Evolutionary conservation across 306 rosid genomes (phyloP), one percentile per base, ranked within the genome.

Genomic region (Quercus ilex): DNA sequence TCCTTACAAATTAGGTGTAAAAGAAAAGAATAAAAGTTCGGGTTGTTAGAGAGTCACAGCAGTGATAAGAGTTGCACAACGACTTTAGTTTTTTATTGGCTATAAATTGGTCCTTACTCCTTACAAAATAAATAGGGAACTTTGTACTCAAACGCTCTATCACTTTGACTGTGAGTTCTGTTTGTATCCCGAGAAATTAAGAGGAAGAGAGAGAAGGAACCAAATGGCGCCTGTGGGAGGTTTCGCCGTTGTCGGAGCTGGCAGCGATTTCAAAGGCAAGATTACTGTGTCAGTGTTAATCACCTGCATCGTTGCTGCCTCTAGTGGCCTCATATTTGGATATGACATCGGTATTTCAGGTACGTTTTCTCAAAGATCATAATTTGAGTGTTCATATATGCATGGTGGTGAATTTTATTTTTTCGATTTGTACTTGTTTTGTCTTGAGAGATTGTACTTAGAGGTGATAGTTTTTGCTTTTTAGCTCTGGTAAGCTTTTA

Each of bases 321-420:
- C 97, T 4, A 75, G 91, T 73, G 94, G 94, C 6, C 97, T 91
- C 74, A 77, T 91, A 62, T 91, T 80, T 41, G 92, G 97, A 85
- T 91, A 89, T 69, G 97, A 91, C 78, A 6, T 88, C 69, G 93
- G 92, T 74, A 82, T 91, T 80, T 86, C 93, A 80, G 93, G 97
- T 91, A 53, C 69, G 11, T 2, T 21, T n/a, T 26, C 26, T 23
- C 21, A 64, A 21, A 35, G n/a, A 6, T 5, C 25, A 8, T 23
- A 59, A 23, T 23, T 23, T 11, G 2, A 59, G 33, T 11, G 11
- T 8, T 41, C 11, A 41, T 26, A n/a, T 9, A 59, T 4, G 65
- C 5, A 59, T 23, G 65, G 17, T 58, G 28, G 30, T 59, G 15
- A 26, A 25, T 21, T 21, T 8, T 30, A 1, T 28, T 6, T 65